Evolutionary conservation across 2,329 filamentous ascomycete genomes (phyloP).

Genomic region (Reticulascus tulasneorum): DNA sequence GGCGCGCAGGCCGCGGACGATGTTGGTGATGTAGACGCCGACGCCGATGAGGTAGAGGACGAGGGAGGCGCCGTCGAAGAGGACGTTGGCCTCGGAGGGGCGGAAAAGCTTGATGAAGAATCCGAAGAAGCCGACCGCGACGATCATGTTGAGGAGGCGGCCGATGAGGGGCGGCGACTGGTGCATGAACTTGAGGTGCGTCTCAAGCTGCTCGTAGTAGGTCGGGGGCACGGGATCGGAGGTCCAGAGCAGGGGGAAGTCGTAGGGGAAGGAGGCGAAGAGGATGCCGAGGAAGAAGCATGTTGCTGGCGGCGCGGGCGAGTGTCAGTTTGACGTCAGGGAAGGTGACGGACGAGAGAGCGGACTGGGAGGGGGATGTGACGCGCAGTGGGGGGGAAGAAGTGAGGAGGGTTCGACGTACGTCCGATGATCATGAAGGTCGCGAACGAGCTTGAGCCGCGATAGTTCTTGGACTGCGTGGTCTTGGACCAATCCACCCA

Average conservation of each 20-base stretch:
- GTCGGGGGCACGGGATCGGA: conserved; percentile 57
- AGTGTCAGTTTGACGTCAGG: conserved; percentile 3
- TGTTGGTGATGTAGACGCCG: conserved; percentile 92
- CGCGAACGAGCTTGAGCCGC: conserved; percentile 72
- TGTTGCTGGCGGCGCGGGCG: conserved; percentile 52
- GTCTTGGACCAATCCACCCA: conserved; percentile 52
- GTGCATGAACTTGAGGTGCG: conserved; percentile 87
- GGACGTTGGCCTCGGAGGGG: conserved; percentile 87
- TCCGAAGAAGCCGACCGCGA: conserved; percentile 80
- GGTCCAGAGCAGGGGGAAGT: conserved; percentile 84
- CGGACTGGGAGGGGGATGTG: conserved; percentile 3
- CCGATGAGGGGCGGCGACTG: conserved; percentile 86
- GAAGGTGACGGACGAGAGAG: conserved; percentile 2
- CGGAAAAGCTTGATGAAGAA: conserved; percentile 94
- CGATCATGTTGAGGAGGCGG: conserved; percentile 90
- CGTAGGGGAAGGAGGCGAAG: conserved; percentile 95
- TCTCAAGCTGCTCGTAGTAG: conserved; percentile 83
- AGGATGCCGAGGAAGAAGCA: conserved; percentile 98
- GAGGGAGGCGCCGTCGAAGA: conserved; percentile 83
- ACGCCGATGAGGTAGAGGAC: conserved; percentile 82
- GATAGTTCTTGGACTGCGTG: conserved; percentile 53
- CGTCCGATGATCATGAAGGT: conserved; percentile 96
- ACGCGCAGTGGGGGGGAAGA: conserved; percentile 9
- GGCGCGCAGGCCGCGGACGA: conserved; percentile 87
- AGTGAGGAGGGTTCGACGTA: conserved; percentile 45